Base-by-base conservation (phyloP, 2,329 filamentous ascomycete genomes). In the Clonostachys rhizophaga region DNA sequence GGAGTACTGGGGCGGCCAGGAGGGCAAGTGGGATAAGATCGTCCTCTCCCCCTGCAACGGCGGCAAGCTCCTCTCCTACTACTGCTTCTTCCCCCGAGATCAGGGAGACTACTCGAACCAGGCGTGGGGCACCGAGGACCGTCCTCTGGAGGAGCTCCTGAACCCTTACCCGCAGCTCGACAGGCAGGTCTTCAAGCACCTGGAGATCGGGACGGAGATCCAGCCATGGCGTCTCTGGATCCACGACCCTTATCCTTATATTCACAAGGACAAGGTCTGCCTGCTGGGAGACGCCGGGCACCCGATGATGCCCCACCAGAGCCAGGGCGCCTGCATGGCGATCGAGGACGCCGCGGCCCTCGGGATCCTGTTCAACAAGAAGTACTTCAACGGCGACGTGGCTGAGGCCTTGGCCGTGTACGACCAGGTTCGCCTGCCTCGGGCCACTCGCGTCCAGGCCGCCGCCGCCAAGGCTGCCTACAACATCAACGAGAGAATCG, bases 291-390 rank as follows among this genome's bases (percentile, higher is more conserved):
- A 88, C 57, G 84, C 84, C 9, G 83, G 73, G 3, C 83, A 86
- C 55, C 83, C 83, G 63, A 84, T 84, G 79, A 80, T 86, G 76
- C 82, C 83, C 2, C 75, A 87, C 56, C 84, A 87, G 58, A 83
- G 78, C 48, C 84, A 88, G 60, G 84, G 84, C 5, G 83, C 83
- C 0, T 84, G 81, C 54, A 84, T 83, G 80, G 81, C 83, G 0
- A 84, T 86, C 41, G 83, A 86, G 58, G 83, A 86, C 50, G 79
- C 81, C 0, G 83, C 78, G 0, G 79, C 79, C 0, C 60, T 87
- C 1, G 83, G 83, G 0, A 79, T 86, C 14, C 49, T 86, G 1
- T 86, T 87, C 58, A 74, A 65, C 59, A 61, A 63, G 52, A 55
- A 58, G 8, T 63, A 71, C 51, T 77, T 78, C 49, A 53, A 58